Percentiles rank a stretch among this genome's conserved stretches.
Evolutionary conservation across 2,329 filamentous ascomycete species (phyloP).

Genomic region (Neofusicoccum sp.): DNA sequence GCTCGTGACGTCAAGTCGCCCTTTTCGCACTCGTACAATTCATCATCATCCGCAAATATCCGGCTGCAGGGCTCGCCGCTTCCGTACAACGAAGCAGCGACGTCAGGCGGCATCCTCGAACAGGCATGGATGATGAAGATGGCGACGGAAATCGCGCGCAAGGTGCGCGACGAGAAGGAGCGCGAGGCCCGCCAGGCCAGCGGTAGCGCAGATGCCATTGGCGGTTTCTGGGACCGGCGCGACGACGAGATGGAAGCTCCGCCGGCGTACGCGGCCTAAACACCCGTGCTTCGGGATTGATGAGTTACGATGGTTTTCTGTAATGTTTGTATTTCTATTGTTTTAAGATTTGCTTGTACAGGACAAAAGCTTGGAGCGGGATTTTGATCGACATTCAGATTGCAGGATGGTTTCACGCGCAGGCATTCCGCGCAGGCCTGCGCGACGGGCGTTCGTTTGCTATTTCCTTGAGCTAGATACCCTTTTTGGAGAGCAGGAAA

Average conservation of each 20-base stretch:
- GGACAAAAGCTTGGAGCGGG: slow-evolving; percentile 7
- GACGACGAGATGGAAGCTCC: slow-evolving; percentile 31
- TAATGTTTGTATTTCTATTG: slow-evolving; percentile 12
- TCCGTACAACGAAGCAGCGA: slow-evolving; percentile 19
- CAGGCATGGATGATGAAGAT: slow-evolving; percentile 91
- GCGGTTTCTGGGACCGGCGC: slow-evolving; percentile 25
- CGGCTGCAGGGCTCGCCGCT: slow-evolving; percentile 15
- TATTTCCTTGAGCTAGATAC: slow-evolving; percentile 15
- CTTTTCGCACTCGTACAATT: slow-evolving; percentile 20
- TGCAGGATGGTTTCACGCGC: slow-evolving; percentile 10
- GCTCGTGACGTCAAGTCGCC: slow-evolving; percentile 19
- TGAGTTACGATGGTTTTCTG: slow-evolving; percentile 9
- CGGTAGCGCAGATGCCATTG: slow-evolving; percentile 1
- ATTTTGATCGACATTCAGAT: slow-evolving; percentile 7
- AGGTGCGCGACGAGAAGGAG: slow-evolving; percentile 82
- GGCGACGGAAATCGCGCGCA: slow-evolving; percentile 83
- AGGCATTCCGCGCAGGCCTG: neutral
- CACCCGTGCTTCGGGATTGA: neutral
- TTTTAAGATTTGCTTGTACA: neutral
- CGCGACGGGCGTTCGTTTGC: slow-evolving; percentile 17
- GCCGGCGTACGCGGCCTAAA: slow-evolving; percentile 34
- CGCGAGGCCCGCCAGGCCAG: slow-evolving; percentile 22
- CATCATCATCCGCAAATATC: neutral
- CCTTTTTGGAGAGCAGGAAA: slow-evolving; percentile 8
- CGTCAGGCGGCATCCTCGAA: slow-evolving; percentile 61